A percentile compares a stretch with the other conserved stretches of the same genome.
phyloP scores from a whole-genome alignment of 2,329 filamentous ascomycete genomes.

The Gremmenia infestans region DNA sequence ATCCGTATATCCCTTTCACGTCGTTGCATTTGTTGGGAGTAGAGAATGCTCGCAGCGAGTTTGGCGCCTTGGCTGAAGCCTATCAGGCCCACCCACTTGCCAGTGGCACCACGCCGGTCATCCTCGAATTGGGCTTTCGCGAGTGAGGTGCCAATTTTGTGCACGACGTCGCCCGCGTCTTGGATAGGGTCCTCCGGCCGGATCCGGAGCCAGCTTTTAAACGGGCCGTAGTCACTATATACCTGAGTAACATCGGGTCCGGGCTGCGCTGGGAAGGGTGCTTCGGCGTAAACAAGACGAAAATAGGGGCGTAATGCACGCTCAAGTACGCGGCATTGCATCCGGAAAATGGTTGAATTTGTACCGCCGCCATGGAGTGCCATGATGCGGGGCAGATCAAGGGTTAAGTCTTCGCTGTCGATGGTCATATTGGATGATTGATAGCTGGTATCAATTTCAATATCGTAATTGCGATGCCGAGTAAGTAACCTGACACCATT shows the following conservation, averaged over 20 bases:
- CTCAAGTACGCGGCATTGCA: constrained; percentile 21
- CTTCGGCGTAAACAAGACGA: constrained; percentile 69
- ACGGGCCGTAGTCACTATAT: constrained; percentile 62
- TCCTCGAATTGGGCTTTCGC: constrained; percentile 47
- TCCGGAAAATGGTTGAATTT: constrained; percentile 21
- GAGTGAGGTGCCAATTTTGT: constrained; percentile 38
- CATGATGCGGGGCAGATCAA: constrained; percentile 2
- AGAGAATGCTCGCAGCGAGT: constrained; percentile 53
- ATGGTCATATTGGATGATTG: neutral
- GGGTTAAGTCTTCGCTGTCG: neutral
- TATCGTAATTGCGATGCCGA: neutral
- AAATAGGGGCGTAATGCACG: constrained; percentile 42
- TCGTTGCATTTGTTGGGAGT: constrained; percentile 50
- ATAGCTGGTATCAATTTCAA: neutral
- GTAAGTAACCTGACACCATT: neutral
- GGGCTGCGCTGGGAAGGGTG: constrained; percentile 56
- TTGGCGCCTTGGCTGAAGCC: constrained; percentile 66
- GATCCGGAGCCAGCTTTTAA: constrained; percentile 61
- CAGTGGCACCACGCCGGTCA: constrained; percentile 40
- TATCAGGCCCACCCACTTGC: constrained; percentile 55
- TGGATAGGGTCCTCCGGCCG: constrained; percentile 46
- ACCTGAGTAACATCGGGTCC: constrained; percentile 59
- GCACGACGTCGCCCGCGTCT: constrained; percentile 39
- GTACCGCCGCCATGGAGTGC: constrained; percentile 21
- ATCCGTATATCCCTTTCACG: neutral